These are phyloP conservation scores for Bisporella sp. DNA, from an alignment of 2,329 filamentous ascomycete genomes.

Conservation along the genomic window DNA sequence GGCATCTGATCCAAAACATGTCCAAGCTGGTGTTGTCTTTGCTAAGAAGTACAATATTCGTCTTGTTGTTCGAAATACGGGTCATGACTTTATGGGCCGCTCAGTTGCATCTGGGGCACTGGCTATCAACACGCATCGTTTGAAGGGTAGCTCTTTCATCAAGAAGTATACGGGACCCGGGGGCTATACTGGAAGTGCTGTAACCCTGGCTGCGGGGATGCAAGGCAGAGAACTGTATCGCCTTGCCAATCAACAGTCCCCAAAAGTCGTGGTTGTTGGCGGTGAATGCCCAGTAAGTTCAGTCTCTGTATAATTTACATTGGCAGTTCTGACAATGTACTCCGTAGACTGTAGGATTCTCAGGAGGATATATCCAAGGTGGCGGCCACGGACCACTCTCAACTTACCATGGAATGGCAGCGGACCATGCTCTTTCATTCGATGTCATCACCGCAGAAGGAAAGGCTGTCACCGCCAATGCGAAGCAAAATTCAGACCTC, in stretches of 20 bases:
- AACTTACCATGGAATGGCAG: slow-evolving; percentile 48
- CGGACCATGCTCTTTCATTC: slow-evolving; percentile 50
- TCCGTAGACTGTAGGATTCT: slow-evolving; percentile 48
- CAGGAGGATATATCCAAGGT: slow-evolving; percentile 53
- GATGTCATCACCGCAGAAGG: slow-evolving; percentile 49
- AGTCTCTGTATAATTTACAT: no score
- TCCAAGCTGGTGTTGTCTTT: slow-evolving; percentile 30
- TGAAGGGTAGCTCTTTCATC: slow-evolving; percentile 49
- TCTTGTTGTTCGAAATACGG: slow-evolving; percentile 46
- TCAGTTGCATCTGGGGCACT: slow-evolving; percentile 40
- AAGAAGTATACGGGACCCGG: slow-evolving; percentile 39
- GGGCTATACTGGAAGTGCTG: slow-evolving; percentile 30
- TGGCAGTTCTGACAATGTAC: slow-evolving; percentile 45
- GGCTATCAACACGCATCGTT: slow-evolving; percentile 50
- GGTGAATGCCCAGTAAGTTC: no score
- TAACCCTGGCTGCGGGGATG: slow-evolving; percentile 43
- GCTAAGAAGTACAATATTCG: slow-evolving; percentile 32
- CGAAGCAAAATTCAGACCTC: slow-evolving; percentile 43
- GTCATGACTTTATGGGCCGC: slow-evolving; percentile 38
- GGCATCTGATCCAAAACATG: slow-evolving; percentile 15
- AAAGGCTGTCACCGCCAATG: slow-evolving; percentile 39
- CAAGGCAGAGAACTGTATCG: slow-evolving; percentile 45
- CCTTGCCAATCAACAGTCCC: slow-evolving; percentile 37
- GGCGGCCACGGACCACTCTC: slow-evolving; percentile 50
- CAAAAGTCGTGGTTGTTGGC: slow-evolving; percentile 25